Evolutionary conservation across 2,329 filamentous ascomycete genomes (phyloP), one percentile per base, ranked within the genome.

Genomic region (Beauveria medogensis): DNA sequence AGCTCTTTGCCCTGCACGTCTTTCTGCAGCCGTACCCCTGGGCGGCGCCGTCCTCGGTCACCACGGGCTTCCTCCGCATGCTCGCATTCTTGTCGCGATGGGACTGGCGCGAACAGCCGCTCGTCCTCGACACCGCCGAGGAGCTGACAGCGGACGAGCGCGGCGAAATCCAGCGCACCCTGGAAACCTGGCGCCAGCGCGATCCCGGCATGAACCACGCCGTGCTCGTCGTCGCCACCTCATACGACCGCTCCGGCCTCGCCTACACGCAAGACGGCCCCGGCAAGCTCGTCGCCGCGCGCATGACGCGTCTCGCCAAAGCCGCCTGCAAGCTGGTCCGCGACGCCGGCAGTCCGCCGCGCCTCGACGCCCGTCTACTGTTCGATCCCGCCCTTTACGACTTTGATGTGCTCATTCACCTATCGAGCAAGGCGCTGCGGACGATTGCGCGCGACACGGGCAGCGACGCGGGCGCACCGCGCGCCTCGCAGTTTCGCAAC

Each of bases 161-260:
- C 12, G 75, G 82, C 37, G 77, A 79, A 3, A 86, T 94, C 64
- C 81, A 80, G 43, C 89, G 86, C 4, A 85, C 88, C 22, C 87
- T 97, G 62, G 85, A 91, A 63, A 87, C 88, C 16, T 96, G 91
- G 91, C 83, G 94, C 62, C 91, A 89, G 65, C 86, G 94, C 59
- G 94, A 99, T 69, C 92, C 92, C 1, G 85, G 82, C 58, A 90
- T 97, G 86, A 96, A 94, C 74, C 86, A 86, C 63, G 84, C 90
- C 3, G 87, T 89, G 20, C 77, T 97, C 44, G 90, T 97, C 68
- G 88, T 88, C 4, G 91, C 91, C 2, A 92, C 91, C 0, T 89
- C 90, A 58, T 78, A 90, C 64, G 92, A 97, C 67, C 75, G 78
- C 5, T 89, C 88, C 41, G 94, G 94, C 3, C 84, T 87, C 9